Evolutionary conservation across 2,329 filamentous ascomycete genomes (phyloP).

Genomic region (Fusarium sp.): DNA sequence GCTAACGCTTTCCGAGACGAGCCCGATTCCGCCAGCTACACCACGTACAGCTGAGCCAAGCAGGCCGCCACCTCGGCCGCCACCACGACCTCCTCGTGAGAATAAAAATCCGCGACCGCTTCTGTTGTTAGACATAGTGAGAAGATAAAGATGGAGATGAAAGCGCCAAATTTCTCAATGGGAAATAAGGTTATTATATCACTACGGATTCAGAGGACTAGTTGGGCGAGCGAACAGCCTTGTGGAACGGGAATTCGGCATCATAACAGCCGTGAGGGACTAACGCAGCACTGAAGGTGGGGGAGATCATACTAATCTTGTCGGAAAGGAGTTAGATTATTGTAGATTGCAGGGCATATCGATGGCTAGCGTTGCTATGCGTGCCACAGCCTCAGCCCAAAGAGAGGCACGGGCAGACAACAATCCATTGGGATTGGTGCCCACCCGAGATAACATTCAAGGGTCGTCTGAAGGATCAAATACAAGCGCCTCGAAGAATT

Average conservation of each 20-base stretch:
- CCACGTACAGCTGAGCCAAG: constrained; percentile 19
- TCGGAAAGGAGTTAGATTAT: neutral
- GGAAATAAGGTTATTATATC: neutral
- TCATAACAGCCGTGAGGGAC: neutral
- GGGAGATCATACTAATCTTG: neutral
- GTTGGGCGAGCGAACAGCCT: neutral
- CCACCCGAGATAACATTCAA: neutral
- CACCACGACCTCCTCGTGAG: constrained; percentile 4
- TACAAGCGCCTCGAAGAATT: neutral
- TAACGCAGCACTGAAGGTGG: neutral
- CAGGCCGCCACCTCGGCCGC: constrained; percentile 1
- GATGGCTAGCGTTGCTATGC: neutral
- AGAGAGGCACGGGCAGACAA: neutral
- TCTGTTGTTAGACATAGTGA: constrained; percentile 14
- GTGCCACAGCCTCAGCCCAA: neutral
- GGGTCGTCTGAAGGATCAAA: neutral
- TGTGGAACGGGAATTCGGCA: constrained; percentile 17
- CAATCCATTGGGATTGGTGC: neutral
- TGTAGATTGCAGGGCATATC: neutral
- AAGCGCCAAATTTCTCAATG: neutral
- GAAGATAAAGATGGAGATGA: neutral
- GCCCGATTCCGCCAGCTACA: constrained; percentile 21
- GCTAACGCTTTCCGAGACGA: constrained; percentile 20
- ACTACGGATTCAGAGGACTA: neutral
- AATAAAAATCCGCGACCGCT: constrained; percentile 10